Evolutionary conservation across 2,329 filamentous ascomycete genomes (phyloP).

Genomic region (Penicillium sp.): DNA sequence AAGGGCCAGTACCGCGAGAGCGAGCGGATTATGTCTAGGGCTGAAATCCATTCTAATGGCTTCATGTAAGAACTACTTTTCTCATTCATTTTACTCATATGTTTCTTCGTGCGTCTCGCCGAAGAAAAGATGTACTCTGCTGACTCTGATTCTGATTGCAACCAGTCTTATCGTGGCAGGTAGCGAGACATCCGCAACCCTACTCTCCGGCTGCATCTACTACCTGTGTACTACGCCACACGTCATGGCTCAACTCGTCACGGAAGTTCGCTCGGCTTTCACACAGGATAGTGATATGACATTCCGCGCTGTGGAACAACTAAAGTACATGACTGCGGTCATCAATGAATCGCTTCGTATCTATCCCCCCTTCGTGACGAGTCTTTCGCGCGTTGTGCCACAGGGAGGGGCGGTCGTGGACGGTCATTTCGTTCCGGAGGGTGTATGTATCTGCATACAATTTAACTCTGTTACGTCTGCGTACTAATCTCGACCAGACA

Average conservation of each 20-base stretch:
- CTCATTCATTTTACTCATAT: not conserved
- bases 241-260: conserved; percentile 16
- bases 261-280: conserved; percentile 28
- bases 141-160: not conserved
- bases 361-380: conserved; percentile 42
- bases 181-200: conserved; percentile 42
- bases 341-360: conserved; percentile 49
- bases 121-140: not conserved
- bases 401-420: conserved; percentile 32
- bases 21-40: conserved; percentile 22
- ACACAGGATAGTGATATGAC: conserved; percentile 30
- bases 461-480: rapidly evolving
- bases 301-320: conserved; percentile 19
- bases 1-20: conserved; percentile 16
- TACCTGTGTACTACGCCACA: conserved; percentile 25
- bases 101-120: not conserved
- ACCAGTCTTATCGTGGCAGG: conserved; percentile 35
- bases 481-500: conserved; percentile 7
- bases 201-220: conserved; percentile 38
- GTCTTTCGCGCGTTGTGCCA: conserved; percentile 27
- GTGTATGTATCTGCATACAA: conserved; percentile 11
- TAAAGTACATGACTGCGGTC: conserved; percentile 47
- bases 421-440: conserved; percentile 33
- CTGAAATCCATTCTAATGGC: conserved; percentile 26
- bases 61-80: conserved; percentile 19